A percentile compares a stretch with the other conserved stretches of the same genome.
Evolutionary conservation across 805 yeast genomes (phyloP).

Genomic region (Priceomyces carsonii): DNA sequence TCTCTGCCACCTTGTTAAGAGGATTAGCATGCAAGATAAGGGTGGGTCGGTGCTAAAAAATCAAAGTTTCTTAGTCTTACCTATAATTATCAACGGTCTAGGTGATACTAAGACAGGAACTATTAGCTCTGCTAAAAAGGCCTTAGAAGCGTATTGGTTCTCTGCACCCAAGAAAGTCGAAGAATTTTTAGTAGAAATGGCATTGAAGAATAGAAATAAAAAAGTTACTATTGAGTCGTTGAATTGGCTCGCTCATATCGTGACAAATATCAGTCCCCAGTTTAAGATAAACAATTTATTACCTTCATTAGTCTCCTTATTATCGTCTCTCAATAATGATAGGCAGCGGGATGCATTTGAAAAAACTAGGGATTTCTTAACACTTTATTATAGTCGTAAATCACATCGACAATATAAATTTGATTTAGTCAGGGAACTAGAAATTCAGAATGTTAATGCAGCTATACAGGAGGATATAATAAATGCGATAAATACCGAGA

Average conservation of each 20-base stretch:
- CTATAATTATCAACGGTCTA: constrained; percentile 50
- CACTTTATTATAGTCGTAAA: constrained; percentile 27
- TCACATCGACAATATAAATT: constrained; percentile 41
- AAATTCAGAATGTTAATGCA: constrained; percentile 28
- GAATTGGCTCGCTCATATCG: constrained; percentile 44
- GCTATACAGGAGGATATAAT: constrained; percentile 12
- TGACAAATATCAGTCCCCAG: constrained; percentile 31
- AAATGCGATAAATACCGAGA: constrained; percentile 3
- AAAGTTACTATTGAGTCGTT: constrained; percentile 45
- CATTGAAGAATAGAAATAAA: constrained; percentile 39
- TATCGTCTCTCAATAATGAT: constrained; percentile 10
- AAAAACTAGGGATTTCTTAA: constrained; percentile 21
- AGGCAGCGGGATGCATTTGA: constrained; percentile 12
- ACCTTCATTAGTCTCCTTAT: constrained; percentile 20
- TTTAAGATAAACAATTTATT: constrained; percentile 30
- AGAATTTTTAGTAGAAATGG: constrained; percentile 41
- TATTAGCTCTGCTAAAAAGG: constrained; percentile 47
- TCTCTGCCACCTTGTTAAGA: constrained; percentile 55
- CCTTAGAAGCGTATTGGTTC: constrained; percentile 56
- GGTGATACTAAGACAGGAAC: constrained; percentile 40
- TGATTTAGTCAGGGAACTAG: constrained; percentile 46
- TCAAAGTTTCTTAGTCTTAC: constrained; percentile 48
- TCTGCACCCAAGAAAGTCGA: constrained; percentile 52
- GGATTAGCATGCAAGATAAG: constrained; percentile 59
- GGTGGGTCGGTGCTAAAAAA: constrained; percentile 36